Evolutionary conservation across 495 filamentous ascomycete species (phyloP).

Genomic region (Amniculicola lignicola): DNA sequence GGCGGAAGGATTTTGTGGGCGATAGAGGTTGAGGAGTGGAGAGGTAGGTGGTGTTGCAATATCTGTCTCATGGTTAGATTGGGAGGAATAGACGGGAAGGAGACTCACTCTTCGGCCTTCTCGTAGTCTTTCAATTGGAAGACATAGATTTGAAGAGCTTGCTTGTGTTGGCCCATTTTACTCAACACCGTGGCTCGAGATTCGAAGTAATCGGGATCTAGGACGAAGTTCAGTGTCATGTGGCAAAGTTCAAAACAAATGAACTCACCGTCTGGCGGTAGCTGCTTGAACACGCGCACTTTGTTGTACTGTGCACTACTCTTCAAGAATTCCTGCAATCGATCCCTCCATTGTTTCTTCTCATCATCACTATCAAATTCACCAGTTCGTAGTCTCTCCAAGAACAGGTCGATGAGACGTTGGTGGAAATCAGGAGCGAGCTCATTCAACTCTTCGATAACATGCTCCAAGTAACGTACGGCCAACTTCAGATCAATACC

Average conservation of each 20-base stretch:
- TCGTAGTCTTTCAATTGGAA: conserved; percentile 82
- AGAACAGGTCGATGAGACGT: conserved; percentile 69
- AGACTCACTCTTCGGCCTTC: conserved; percentile 84
- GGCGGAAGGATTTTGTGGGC: conserved; percentile 16
- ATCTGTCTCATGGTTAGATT: conserved; percentile 51
- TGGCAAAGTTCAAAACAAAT: conserved; percentile 31
- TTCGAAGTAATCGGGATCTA: conserved; percentile 84
- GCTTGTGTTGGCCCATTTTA: conserved; percentile 93
- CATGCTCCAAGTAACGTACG: conserved; percentile 83
- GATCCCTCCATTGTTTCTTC: conserved; percentile 56
- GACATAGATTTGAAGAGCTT: conserved; percentile 92
- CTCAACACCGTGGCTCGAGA: conserved; percentile 86
- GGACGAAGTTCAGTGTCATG: neutral
- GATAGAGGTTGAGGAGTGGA: conserved; percentile 37
- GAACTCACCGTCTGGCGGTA: conserved; percentile 72
- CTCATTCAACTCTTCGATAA: conserved; percentile 84
- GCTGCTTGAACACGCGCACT: conserved; percentile 65
- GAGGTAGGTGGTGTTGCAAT: conserved; percentile 81
- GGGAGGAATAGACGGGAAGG: neutral
- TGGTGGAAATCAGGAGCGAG: conserved; percentile 84
- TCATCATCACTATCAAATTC: conserved; percentile 49
- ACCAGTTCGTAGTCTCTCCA: conserved; percentile 56
- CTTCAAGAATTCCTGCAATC: conserved; percentile 70
- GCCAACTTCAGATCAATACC: conserved; percentile 66
- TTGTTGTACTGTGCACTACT: conserved; percentile 77